Evolutionary conservation across 305 asterid species (phyloP).

Genomic region (Lippia alba): DNA sequence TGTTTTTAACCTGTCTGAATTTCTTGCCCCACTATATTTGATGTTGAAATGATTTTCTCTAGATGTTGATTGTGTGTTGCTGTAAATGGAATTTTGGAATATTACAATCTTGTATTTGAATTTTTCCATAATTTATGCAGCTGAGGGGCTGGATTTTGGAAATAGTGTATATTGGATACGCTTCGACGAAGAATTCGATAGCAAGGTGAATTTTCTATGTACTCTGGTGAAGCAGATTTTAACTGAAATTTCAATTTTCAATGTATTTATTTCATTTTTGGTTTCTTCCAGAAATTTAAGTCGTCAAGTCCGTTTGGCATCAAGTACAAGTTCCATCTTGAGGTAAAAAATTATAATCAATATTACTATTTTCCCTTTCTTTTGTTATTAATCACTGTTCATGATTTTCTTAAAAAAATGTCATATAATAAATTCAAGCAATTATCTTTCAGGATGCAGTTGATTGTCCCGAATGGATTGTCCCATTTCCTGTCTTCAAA

Average conservation of each 20-base stretch:
- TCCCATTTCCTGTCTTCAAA: constrained; percentile 85
- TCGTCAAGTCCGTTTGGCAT: constrained; percentile 89
- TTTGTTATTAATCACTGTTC: not conserved
- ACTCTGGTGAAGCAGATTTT: not conserved
- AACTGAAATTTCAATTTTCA: not conserved
- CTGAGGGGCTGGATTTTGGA: constrained; percentile 82
- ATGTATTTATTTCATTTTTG: constrained; percentile 17
- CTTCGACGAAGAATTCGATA: constrained; percentile 73
- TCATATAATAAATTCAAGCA: constrained; percentile 4
- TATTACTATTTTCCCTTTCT: constrained; percentile 3
- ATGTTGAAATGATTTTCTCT: not conserved
- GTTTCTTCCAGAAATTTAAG: constrained; percentile 71
- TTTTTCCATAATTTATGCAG: constrained; percentile 53
- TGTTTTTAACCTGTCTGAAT: constrained; percentile 26
- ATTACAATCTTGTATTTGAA: not conserved
- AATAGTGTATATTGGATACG: constrained; percentile 85
- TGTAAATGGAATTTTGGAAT: not conserved
- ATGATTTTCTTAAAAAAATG: constrained; percentile 6
- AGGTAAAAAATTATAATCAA: constrained; percentile 48
- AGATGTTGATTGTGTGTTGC: constrained; percentile 5
- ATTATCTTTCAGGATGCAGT: constrained; percentile 79
- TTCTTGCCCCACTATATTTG: constrained; percentile 14
- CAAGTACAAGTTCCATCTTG: constrained; percentile 87
- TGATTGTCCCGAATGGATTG: constrained; percentile 97
- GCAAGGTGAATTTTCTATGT: constrained; percentile 56